Evolutionary conservation across 371 early-diverging fungal genomes (phyloP).

Genomic region (Encephalitozoon intestinalis): DNA sequence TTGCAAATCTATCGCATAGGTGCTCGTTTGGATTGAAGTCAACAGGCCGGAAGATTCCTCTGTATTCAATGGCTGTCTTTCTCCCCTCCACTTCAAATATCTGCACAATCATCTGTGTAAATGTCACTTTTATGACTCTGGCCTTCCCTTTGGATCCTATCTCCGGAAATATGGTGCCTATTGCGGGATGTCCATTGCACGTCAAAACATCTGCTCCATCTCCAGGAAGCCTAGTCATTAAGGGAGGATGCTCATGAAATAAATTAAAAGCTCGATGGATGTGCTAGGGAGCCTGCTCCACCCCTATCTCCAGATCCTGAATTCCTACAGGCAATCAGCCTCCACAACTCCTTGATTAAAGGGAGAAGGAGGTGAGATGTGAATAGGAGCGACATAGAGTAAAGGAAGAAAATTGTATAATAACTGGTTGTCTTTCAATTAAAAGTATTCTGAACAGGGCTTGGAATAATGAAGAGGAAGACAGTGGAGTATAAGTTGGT

Average conservation of each 20-base stretch:
- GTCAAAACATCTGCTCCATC: background rate
- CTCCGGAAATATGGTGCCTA: slow-evolving; percentile 3
- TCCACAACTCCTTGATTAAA: background rate
- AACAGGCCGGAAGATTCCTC: background rate
- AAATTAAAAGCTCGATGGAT: background rate
- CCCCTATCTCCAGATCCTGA: too few relatives aligned
- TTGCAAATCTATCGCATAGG: slow-evolving; percentile 11
- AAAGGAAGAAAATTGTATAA: background rate
- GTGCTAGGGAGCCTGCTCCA: background rate
- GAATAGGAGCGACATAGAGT: background rate
- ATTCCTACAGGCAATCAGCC: too few relatives aligned
- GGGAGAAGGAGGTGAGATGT: background rate
- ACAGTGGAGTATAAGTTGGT: background rate
- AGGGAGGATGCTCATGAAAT: background rate
- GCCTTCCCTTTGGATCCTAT: slow-evolving; percentile 20
- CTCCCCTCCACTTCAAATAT: slow-evolving; percentile 21
- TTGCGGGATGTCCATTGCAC: background rate
- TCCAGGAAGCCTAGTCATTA: background rate
- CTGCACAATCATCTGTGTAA: slow-evolving; percentile 2
- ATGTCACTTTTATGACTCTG: slow-evolving; percentile 6
- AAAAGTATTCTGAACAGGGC: background rate
- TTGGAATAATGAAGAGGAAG: background rate
- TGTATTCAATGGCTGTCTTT: background rate
- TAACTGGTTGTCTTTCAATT: background rate
- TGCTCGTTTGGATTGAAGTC: background rate